Evolutionary conservation across 129 eudicot species (phyloP).

Genomic region (Pseudognaphalium luteoalbum): DNA sequence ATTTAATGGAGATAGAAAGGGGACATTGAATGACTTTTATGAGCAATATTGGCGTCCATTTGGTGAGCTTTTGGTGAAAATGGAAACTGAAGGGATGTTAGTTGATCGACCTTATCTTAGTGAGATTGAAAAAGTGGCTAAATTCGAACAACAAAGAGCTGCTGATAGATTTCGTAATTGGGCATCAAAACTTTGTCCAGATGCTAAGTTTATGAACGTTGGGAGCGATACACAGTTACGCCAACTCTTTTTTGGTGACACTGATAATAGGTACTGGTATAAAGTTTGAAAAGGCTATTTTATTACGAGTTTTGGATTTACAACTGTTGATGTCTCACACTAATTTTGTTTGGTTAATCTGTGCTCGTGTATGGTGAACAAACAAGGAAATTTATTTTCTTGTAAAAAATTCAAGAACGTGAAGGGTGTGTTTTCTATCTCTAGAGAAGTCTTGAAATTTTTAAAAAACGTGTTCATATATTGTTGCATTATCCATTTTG

Average conservation of each 20-base stretch:
- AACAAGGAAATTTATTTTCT: too few relatives aligned
- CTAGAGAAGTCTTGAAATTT: too few relatives aligned
- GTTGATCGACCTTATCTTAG: constrained; percentile 82
- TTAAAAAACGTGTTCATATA: too few relatives aligned
- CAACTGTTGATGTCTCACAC: background rate
- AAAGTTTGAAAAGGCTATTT: background rate
- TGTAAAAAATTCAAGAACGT: too few relatives aligned
- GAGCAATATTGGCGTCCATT: constrained; percentile 88
- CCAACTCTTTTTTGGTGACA: constrained; percentile 86
- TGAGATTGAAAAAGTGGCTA: constrained; percentile 84
- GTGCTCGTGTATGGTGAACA: too few relatives aligned
- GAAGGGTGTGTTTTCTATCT: too few relatives aligned
- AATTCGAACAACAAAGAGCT: constrained; percentile 79
- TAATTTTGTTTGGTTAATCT: background rate
- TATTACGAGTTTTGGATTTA: background rate
- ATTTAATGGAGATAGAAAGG: constrained; percentile 55
- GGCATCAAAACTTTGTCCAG: constrained; percentile 82
- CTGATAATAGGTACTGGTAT: constrained; percentile 84
- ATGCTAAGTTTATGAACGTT: constrained; percentile 86
- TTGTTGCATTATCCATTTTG: too few relatives aligned
- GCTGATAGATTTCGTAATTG: constrained; percentile 81
- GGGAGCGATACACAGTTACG: constrained; percentile 93
- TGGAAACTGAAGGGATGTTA: constrained; percentile 92
- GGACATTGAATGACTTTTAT: constrained; percentile 69
- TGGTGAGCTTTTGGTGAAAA: constrained; percentile 91